Evolutionary conservation across 2,329 filamentous ascomycete genomes (phyloP), one percentile per base, ranked within the genome.

Genomic region (Purpureocillium lavendulum): DNA sequence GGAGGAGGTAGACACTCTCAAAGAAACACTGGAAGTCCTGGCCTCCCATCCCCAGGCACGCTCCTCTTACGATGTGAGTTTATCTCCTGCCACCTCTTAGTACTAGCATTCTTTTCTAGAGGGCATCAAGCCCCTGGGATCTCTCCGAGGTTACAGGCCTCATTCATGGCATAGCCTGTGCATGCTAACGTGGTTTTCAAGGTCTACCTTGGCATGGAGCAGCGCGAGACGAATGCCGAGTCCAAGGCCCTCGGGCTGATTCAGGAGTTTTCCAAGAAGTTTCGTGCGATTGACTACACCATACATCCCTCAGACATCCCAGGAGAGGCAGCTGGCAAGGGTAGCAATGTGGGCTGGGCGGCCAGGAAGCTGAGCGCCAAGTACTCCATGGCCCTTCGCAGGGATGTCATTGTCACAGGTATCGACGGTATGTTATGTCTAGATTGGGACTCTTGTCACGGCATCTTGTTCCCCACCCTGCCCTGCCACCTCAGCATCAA

Each of bases 121-220:
- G 7, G 29, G 29, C n/a, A n/a, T n/a, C n/a, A n/a, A n/a, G n/a
- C n/a, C n/a, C n/a, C n/a, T n/a, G n/a, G n/a, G n/a, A n/a, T n/a
- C n/a, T n/a, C n/a, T n/a, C n/a, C n/a, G n/a, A n/a, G n/a, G n/a
- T n/a, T n/a, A n/a, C n/a, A n/a, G n/a, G n/a, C 24, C 13, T 10
- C 32, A 15, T 12, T 44, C n/a, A n/a, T n/a, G n/a, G n/a, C n/a
- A n/a, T n/a, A n/a, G n/a, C n/a, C n/a, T n/a, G n/a, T n/a, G n/a
- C n/a, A n/a, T n/a, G n/a, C n/a, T n/a, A n/a, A n/a, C n/a, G n/a
- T n/a, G n/a, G n/a, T n/a, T n/a, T n/a, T n/a, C n/a, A n/a, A 86
- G 82, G 65, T 87, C 39, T 85, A 80, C 52, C 68, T 87, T 24
- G 82, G 76, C 16, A 86, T 86, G 82, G 82, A 86, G 54, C 65